phyloP scores from a whole-genome alignment of 2,329 filamentous ascomycete species.

The Cercospora berteroae region DNA sequence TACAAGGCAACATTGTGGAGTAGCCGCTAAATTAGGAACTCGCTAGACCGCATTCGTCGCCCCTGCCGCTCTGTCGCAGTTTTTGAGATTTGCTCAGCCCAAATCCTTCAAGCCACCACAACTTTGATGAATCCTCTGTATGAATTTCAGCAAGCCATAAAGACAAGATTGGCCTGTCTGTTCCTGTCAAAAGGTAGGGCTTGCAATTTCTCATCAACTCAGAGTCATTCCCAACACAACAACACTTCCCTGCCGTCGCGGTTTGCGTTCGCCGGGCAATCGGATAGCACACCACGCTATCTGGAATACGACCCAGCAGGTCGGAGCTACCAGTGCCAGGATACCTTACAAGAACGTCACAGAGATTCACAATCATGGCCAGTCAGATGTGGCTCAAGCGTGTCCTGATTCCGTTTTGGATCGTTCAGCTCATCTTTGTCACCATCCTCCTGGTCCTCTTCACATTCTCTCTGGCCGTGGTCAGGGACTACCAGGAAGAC shows the following conservation, averaged over 20 bases:
- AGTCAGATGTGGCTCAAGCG: slow-evolving; percentile 32
- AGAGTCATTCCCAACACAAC: background rate
- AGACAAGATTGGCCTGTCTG: background rate
- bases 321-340: slow-evolving; percentile 4
- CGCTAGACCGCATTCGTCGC: slow-evolving; percentile 2
- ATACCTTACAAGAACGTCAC: background rate
- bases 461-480: slow-evolving; percentile 7
- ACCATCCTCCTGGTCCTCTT: slow-evolving; percentile 20
- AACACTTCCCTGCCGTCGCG: background rate
- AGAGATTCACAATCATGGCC: slow-evolving; percentile 17
- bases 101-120: slow-evolving; percentile 10
- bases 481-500: slow-evolving; percentile 9
- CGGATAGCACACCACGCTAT: slow-evolving; percentile 2
- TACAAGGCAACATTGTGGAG: background rate
- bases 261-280: background rate
- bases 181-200: background rate
- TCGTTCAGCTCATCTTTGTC: slow-evolving; percentile 25
- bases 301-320: slow-evolving; percentile 1
- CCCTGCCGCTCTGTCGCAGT: background rate
- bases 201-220: background rate
- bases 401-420: slow-evolving; percentile 34
- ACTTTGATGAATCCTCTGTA: background rate
- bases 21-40: background rate
- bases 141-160: background rate
- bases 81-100: slow-evolving; percentile 11